A percentile compares a stretch with the other conserved stretches of the same genome.
These are phyloP conservation scores for Dryas drummondii DNA, from an alignment of 306 rosid species.

Conservation along the genomic window DNA sequence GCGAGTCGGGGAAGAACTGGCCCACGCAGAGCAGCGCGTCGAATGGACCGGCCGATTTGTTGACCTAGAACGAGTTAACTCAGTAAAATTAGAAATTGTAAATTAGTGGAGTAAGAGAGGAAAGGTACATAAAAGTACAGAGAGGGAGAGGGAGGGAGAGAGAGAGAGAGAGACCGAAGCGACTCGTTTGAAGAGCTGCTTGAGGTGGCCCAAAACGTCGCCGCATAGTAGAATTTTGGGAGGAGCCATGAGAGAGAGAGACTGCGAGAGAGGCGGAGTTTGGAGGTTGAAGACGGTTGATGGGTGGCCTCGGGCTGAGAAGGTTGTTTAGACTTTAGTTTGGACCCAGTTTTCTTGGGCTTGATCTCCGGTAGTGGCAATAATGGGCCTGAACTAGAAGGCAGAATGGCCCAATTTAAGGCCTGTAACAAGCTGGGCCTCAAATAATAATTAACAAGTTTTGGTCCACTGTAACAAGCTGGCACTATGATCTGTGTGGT, in stretches of 20 bases:
- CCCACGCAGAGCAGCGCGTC: conserved; percentile 90
- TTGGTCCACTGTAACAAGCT: too few species aligned
- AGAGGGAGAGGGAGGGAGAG: conserved; percentile 28
- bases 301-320: neutral
- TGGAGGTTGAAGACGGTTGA: conserved; percentile 15
- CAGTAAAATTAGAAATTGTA: conserved; percentile 8
- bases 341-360: too few species aligned
- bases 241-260: conserved; percentile 57
- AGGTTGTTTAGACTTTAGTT: neutral
- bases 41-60: conserved; percentile 96
- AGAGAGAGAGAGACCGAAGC: conserved; percentile 50
- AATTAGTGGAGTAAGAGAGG: conserved; percentile 25
- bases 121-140: conserved; percentile 6
- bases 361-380: too few species aligned
- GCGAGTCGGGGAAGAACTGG: conserved; percentile 86
- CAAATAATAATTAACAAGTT: too few species aligned
- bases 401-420: too few species aligned
- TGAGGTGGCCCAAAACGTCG: conserved; percentile 73
- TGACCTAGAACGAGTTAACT: conserved; percentile 54
- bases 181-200: conserved; percentile 90
- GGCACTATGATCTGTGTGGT: too few species aligned
- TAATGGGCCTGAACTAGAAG: too few species aligned
- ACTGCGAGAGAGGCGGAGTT: neutral
- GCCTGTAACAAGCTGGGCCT: too few species aligned
- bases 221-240: conserved; percentile 86